Base-by-base conservation (phyloP, 352 stramenopile species). In the Thraustotheca clavata region DNA sequence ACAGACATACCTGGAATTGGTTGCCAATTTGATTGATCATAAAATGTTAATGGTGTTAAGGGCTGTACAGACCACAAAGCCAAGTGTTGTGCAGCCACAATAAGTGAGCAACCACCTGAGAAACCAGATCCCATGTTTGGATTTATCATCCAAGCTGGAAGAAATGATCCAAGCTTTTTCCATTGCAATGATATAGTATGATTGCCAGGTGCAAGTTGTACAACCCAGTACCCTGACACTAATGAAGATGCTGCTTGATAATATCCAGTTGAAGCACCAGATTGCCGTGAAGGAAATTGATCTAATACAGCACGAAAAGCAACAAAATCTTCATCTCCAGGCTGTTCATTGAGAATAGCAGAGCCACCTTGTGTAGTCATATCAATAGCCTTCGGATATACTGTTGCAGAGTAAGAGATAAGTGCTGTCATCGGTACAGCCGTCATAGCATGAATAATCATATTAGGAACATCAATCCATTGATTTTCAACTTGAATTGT, bases 261-360 rank as follows among this genome's bases (percentile, higher is more conserved):
- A 26, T 65, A 65, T 3, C 57, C 40, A 22, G 57, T 38, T 18
- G 26, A 65, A 8, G 57, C 38, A 9, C 38, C 57, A 8, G 57
- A 65, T 33, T 39, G 22, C 27, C 38, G 57, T 46, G 35, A 20
- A 22, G 57, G 36, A 4, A 38, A 55, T 14, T 18, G 20, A 27
- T 65, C 57, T 40, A 65, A 40, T 18, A 55, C 36, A 18, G 57
- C 24, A 22, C 57, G 57, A 27, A 65, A 65, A 22, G 57, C 31
- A 20, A 65, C 14, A 20, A 65, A 32, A 43, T 65, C 57, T 29
- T 55, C 57, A 35, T 29, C 27, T 6, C 55, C 55, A 18, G 8
- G n/a, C 7, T 38, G 31, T 7, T 50, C 34, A 20, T 62, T 29
- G 55, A 62, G 35, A 32, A 62, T 50, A 29, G 55, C 55, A 4